phyloP scores from a whole-genome alignment of 768 basidiomycete genomes.

The Boletus pseudo-olivaceus region DNA sequence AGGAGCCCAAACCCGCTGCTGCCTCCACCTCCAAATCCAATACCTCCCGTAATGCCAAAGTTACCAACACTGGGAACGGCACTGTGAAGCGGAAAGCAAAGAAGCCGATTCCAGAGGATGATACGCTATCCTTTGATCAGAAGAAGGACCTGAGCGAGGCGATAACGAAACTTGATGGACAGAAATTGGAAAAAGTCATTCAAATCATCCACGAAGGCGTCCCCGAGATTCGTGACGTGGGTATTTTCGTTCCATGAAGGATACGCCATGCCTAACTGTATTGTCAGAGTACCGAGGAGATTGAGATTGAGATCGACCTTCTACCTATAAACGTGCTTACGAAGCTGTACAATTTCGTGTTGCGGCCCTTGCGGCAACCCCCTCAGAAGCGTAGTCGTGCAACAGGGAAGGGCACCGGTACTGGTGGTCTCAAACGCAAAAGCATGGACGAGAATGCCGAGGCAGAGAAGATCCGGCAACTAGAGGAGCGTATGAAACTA shows the following conservation, averaged over 20 bases:
- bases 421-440: conserved; percentile 88
- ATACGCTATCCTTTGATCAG: conserved; percentile 88
- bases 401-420: conserved; percentile 76
- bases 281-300: conserved; percentile 88
- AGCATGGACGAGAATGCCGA: conserved; percentile 97
- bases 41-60: conserved; percentile 47
- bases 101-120: conserved; percentile 70
- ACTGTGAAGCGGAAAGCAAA: conserved; percentile 59
- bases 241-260: conserved; percentile 32
- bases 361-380: conserved; percentile 70
- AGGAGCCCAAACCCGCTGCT: conserved; percentile 52
- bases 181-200: conserved; percentile 85
- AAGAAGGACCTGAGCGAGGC: conserved; percentile 98
- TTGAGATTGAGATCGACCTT: conserved; percentile 95
- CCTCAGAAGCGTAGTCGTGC: conserved; percentile 58
- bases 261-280: conserved; percentile 11
- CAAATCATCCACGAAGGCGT: conserved; percentile 93
- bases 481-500: conserved; percentile 84
- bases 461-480: conserved; percentile 87
- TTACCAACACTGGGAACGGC: conserved; percentile 34
- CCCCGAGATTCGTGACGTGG: conserved; percentile 88
- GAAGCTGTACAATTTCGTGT: conserved; percentile 93
- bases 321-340: conserved; percentile 84
- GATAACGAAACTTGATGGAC: conserved; percentile 79
- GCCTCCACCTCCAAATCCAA: conserved; percentile 63